Evolutionary conservation across 495 filamentous ascomycete species (phyloP).

Genomic region (Penicillium cataractarum): DNA sequence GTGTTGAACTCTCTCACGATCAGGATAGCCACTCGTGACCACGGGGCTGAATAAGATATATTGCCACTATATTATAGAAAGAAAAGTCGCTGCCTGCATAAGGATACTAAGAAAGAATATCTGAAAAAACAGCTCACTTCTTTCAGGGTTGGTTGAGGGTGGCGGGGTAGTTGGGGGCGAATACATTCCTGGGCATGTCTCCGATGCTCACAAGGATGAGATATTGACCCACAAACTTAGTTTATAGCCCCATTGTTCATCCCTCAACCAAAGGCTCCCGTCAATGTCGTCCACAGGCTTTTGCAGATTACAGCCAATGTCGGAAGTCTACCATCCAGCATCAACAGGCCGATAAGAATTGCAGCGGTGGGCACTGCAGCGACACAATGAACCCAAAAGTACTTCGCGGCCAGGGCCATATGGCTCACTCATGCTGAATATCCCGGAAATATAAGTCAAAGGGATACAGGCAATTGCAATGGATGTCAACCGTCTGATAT

Average conservation of each 20-base stretch:
- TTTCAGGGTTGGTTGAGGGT: not conserved
- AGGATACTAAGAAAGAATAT: not conserved
- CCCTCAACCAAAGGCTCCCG: too few relatives aligned
- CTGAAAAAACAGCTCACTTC: not conserved
- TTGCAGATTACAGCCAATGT: too few relatives aligned
- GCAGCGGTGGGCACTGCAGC: too few relatives aligned
- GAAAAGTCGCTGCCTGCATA: not conserved
- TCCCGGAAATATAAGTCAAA: not conserved
- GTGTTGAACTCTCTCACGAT: not conserved
- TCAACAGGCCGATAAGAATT: too few relatives aligned
- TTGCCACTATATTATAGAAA: not conserved
- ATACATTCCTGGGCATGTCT: not conserved
- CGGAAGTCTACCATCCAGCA: too few relatives aligned
- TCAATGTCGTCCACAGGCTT: too few relatives aligned
- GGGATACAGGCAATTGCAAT: not conserved
- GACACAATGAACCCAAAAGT: not conserved
- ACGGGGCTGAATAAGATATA: not conserved
- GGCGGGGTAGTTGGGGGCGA: constrained; percentile 2
- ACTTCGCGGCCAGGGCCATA: not conserved
- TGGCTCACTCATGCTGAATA: not conserved
- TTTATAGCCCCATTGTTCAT: too few relatives aligned
- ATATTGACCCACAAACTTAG: too few relatives aligned
- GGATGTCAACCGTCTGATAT: too few relatives aligned
- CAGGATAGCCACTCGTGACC: not conserved
- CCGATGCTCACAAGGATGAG: too few relatives aligned